Base-by-base conservation (phyloP, 176 grass and related monocot genomes). In the Oryza glumipatula region DNA sequence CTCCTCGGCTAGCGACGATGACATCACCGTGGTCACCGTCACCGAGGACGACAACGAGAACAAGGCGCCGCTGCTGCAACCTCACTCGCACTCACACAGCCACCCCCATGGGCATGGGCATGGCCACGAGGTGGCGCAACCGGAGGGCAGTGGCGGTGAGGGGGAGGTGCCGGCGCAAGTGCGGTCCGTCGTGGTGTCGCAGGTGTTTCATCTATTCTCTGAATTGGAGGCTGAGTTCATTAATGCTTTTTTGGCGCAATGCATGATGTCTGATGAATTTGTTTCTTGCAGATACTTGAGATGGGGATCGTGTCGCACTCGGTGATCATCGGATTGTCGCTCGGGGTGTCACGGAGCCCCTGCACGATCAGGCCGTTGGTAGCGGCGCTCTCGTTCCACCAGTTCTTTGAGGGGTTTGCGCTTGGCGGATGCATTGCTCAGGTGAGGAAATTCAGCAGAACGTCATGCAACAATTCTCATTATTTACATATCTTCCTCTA, bases 281-380 rank as follows among this genome's bases (percentile, higher is more conserved):
- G 9, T 61, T 46, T 35, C 19, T 30, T 52, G 54, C 24, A 95
- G 96, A 98, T 98, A 76, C 65, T 98, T 44, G 96, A 98, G 86
- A 94, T 98, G 44, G 96, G 96, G 19, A 98, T 98, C 11, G 89
- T 98, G 14, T 98, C 96, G 0, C 96, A 98, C 74, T 98, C 96
- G 0, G 89, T 98, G 72, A 98, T 95, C 76, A 95, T 98, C 2
- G 96, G 96, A 4, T 79, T 98, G 52, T 98, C 96, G 16, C 74
- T 98, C 3, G 96, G 93, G 5, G 93, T 98, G 16, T 95, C 96
- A 0, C 83, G 56, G 64, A 95, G 89, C 75, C 82, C 91, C 7
- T 92, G 96, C 86, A 95, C 93, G 2, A 95, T 98, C 67, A 87
- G 74, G 74, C 96, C 96, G n/a, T 58, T 98, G 41, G 92, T 88